Evolutionary conservation across 345 rosid species (phyloP).

Genomic region (Lepidium aucheri): DNA sequence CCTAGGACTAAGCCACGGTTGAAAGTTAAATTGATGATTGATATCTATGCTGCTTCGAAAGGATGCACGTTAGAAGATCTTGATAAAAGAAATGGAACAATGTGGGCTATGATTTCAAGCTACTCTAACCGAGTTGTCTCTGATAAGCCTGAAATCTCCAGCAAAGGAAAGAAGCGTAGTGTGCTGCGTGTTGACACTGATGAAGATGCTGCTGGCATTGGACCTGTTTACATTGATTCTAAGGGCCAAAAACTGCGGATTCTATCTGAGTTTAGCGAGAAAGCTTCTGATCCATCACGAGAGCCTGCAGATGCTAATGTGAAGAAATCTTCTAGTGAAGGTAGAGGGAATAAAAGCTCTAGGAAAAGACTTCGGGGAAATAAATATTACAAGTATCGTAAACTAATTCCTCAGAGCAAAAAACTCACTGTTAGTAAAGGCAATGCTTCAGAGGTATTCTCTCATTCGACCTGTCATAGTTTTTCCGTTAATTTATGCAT

Average conservation of each 20-base stretch:
- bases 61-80: constrained; percentile 37
- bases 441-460: constrained; percentile 49
- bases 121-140: constrained; percentile 33
- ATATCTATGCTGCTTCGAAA: constrained; percentile 59
- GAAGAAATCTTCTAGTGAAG: constrained; percentile 31
- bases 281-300: constrained; percentile 15
- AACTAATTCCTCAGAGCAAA: constrained; percentile 50
- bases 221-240: constrained; percentile 86
- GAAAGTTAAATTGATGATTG: constrained; percentile 66
- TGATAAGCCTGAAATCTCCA: constrained; percentile 30
- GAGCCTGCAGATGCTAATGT: constrained; percentile 4
- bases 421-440: constrained; percentile 34
- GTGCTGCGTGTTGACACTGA: constrained; percentile 25
- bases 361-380: constrained; percentile 37
- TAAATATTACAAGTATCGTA: constrained; percentile 45
- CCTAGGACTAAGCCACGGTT: constrained; percentile 59
- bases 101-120: constrained; percentile 32
- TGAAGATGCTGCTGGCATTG: constrained; percentile 43
- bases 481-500: background rate
- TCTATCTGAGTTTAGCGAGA: constrained; percentile 48
- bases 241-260: constrained; percentile 80
- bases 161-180: constrained; percentile 34
- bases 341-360: constrained; percentile 33
- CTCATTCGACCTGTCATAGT: constrained; percentile 30
- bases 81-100: constrained; percentile 29